Percentiles rank a stretch among this genome's conserved stretches.
Evolutionary conservation across 331 rosid genomes (phyloP).

Genomic region (Stylosanthes scabra): DNA sequence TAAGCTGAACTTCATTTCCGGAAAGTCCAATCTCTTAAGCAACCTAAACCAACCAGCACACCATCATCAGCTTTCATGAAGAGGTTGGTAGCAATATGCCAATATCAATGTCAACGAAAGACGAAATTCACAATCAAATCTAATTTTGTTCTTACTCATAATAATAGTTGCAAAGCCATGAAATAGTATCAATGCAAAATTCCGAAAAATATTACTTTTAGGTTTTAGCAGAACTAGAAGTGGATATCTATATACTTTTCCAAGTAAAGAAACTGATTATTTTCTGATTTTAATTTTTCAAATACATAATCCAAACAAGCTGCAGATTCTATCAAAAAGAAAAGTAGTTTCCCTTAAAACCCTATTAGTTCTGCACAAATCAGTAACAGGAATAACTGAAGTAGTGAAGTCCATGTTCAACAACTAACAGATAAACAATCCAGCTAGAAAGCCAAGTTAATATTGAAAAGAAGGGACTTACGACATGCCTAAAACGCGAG

Average conservation of each 20-base stretch:
- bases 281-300: too few species aligned
- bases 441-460: background rate
- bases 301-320: too few species aligned
- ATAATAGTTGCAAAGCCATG: background rate
- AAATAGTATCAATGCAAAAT: background rate
- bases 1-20: conserved; percentile 88
- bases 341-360: too few species aligned
- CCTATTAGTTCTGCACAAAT: background rate
- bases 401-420: conserved; percentile 11
- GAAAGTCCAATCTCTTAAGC: conserved; percentile 94
- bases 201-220: background rate
- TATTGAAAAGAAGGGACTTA: conserved; percentile 47
- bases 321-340: too few species aligned
- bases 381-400: background rate
- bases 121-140: conserved; percentile 26
- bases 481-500: conserved; percentile 98
- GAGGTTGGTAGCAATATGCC: background rate
- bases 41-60: conserved; percentile 57
- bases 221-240: background rate
- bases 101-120: conserved; percentile 13
- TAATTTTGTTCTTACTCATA: background rate
- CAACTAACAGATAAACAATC: background rate
- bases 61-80: conserved; percentile 30
- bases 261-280: background rate
- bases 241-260: background rate